A percentile compares a stretch with the other conserved stretches of the same genome.
Conservation (phyloP, 129 eudicot genomes). For the Centrapalus pauciflorus region DNA sequence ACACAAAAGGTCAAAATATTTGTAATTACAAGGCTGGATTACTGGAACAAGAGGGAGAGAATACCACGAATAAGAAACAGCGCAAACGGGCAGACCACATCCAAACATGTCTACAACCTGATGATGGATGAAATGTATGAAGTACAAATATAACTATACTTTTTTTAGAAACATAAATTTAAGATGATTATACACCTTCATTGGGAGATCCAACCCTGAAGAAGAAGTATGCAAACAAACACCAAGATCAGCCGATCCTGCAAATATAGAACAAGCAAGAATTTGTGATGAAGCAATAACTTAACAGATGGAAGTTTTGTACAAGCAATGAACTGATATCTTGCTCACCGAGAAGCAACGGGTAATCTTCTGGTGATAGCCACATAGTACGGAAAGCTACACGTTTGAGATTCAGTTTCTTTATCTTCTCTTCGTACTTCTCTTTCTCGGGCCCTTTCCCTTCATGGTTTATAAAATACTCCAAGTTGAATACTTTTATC, state of each 20-base stretch:
- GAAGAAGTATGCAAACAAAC: constrained; percentile 98
- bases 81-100: constrained; percentile 91
- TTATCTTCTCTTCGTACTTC: constrained; percentile 71
- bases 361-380: constrained; percentile 93
- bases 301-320: neutral
- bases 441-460: constrained; percentile 98
- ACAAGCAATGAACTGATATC: neutral
- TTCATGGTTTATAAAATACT: constrained; percentile 24
- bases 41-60: neutral
- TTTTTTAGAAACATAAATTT: neutral
- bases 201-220: constrained; percentile 95
- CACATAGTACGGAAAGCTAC: constrained; percentile 96
- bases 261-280: constrained; percentile 4
- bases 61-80: constrained; percentile 96
- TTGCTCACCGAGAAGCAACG: constrained; percentile 80
- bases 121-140: neutral
- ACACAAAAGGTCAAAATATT: neutral
- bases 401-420: constrained; percentile 71
- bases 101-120: constrained; percentile 99
- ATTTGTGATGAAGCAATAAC: neutral
- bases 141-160: too few species aligned
- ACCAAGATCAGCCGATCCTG: constrained; percentile 97
- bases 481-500: neutral
- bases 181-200: constrained; percentile 58
- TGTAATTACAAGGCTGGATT: neutral